Evolutionary conservation across 1,284 basidiomycete genomes (phyloP), one percentile per base, ranked within the genome.

Genomic region (Irpex lacteus): DNA sequence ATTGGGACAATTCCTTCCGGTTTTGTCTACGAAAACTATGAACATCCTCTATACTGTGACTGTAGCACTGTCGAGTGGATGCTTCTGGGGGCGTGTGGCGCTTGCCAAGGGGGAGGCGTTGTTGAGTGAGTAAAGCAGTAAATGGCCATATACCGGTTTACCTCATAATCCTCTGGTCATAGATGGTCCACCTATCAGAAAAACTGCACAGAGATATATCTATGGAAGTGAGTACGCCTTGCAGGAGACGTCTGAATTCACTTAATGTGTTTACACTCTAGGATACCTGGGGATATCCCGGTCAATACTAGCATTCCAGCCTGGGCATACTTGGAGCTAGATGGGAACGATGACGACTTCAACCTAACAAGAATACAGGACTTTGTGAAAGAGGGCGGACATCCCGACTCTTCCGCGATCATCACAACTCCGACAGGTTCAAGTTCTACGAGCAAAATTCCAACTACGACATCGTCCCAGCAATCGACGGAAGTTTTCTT

Each of bases 281-380:
- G 59, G 21, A 60, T 55, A n/a, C 63, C 63, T 6, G 34, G 9
- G 19, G n/a, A 15, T 2, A 60, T 64, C 6, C 63, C 63, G 15
- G 7, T n/a, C 8, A 58, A 57, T 15, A 64, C 63, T 15, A 19
- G 58, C 21, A 53, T 60, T n/a, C 63, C 63, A 11, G 52, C 52
- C 0, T 64, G 63, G 63, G 63, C 63, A 19, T 64, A 55, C 49
- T 7, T 57, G 40, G 19, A 55, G n/a, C 26, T 64, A 32, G 37
- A n/a, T 40, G 40, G 4, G 40, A 9, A 34, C 5, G 18, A 18
- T 19, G 55, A 59, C 55, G 38, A 21, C 18, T 62, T 58, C 44
- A 50, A 62, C 5, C 5, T 40, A 18, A 58, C 55, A 6, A 36
- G 38, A 4, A 54, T 54, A 2, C 4, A 58, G 44, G 61, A 15